Evolutionary conservation across 2,329 filamentous ascomycete genomes (phyloP).

Genomic region (Colletotrichum lini): DNA sequence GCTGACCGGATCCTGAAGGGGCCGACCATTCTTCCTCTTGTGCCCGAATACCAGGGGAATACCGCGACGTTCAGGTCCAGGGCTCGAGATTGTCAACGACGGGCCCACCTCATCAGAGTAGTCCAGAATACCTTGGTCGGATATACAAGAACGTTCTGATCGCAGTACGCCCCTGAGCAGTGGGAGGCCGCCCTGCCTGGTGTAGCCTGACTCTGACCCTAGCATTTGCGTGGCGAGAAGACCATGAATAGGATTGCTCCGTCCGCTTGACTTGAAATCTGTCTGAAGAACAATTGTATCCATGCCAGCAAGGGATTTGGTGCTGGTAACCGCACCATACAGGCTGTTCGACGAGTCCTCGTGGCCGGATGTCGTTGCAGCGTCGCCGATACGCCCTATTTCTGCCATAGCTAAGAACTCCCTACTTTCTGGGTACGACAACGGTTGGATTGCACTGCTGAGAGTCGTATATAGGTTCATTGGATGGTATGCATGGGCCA

Average conservation of each 20-base stretch:
- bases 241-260: too few species aligned
- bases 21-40: too few species aligned
- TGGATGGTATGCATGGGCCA: neutral
- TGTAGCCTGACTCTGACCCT: too few species aligned
- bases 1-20: too few species aligned
- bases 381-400: too few species aligned
- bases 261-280: neutral
- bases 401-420: too few species aligned
- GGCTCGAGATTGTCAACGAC: too few species aligned
- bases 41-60: too few species aligned
- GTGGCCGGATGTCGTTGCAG: neutral
- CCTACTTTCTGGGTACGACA: neutral
- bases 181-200: neutral
- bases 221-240: neutral
- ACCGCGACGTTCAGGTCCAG: too few species aligned
- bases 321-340: neutral
- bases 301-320: neutral
- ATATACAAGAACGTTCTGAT: neutral
- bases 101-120: neutral
- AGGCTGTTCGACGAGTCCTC: neutral
- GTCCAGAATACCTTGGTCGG: neutral
- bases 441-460: neutral
- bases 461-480: neutral
- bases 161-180: neutral
- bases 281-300: neutral